A percentile compares a stretch with the other conserved stretches of the same genome.
These are phyloP conservation scores for Akanthomyces muscarius DNA, from an alignment of 2,329 filamentous ascomycete genomes.

Conservation along the genomic window DNA sequence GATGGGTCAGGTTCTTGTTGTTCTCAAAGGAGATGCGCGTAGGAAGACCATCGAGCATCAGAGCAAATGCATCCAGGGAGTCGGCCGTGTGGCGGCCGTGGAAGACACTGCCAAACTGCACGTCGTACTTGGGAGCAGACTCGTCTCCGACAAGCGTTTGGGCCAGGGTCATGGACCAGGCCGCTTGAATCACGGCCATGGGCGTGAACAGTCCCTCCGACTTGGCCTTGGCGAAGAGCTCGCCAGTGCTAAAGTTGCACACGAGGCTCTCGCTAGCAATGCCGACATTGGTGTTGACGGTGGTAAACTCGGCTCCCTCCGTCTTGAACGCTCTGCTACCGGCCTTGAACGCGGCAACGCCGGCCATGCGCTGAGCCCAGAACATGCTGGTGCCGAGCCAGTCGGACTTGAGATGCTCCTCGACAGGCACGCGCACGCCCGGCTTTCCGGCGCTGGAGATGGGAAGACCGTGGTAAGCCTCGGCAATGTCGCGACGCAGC, in stretches of 20 bases:
- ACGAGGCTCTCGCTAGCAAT: slow-evolving; percentile 16
- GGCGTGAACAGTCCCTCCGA: slow-evolving; percentile 10
- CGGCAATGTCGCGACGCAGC: slow-evolving; percentile 11
- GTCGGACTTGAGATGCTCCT: slow-evolving; percentile 16
- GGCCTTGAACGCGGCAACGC: slow-evolving; percentile 10
- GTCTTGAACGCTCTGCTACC: neutral
- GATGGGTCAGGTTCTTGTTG: slow-evolving; percentile 2
- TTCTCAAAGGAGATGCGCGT: slow-evolving; percentile 9
- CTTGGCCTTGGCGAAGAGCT: slow-evolving; percentile 16
- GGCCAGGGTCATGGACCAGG: slow-evolving; percentile 19
- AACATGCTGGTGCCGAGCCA: slow-evolving; percentile 18
- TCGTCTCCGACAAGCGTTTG: slow-evolving; percentile 15
- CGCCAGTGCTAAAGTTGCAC: slow-evolving; percentile 8
- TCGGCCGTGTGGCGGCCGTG: slow-evolving; percentile 16
- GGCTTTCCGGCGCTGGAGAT: slow-evolving; percentile 16
- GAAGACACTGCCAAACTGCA: slow-evolving; percentile 19
- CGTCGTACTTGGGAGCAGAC: slow-evolving; percentile 8
- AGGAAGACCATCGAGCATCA: slow-evolving; percentile 17
- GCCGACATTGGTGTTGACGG: slow-evolving; percentile 9
- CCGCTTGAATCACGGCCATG: slow-evolving; percentile 17
- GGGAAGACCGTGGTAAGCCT: slow-evolving; percentile 15
- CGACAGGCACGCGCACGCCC: slow-evolving; percentile 12
- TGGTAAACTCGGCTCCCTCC: neutral
- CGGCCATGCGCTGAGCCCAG: slow-evolving; percentile 17
- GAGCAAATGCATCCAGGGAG: slow-evolving; percentile 16